Evolutionary conservation across 225 moss, liverwort and hornwort genomes (phyloP).

Genomic region (Polytrichum commune): DNA sequence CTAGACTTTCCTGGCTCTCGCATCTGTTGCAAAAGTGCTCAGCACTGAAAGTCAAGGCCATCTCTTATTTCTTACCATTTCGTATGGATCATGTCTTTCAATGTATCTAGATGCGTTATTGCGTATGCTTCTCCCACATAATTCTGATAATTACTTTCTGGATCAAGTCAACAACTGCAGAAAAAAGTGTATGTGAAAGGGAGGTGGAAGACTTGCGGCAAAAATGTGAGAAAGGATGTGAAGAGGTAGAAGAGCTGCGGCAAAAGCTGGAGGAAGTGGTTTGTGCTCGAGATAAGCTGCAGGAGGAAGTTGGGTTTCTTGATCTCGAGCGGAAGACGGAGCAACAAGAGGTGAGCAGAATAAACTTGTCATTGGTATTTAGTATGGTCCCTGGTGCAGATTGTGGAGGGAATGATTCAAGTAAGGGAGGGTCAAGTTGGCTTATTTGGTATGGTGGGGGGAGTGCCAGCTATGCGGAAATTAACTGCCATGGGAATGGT

Average conservation of each 20-base stretch:
- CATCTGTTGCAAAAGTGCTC: too few relatives aligned
- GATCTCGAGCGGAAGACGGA: constrained; percentile 37
- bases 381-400: neutral
- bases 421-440: neutral
- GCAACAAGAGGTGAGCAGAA: constrained; percentile 37
- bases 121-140: too few relatives aligned
- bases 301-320: constrained; percentile 53
- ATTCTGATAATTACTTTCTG: too few relatives aligned
- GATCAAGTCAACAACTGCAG: constrained; percentile 49
- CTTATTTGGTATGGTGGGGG: too few relatives aligned
- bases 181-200: constrained; percentile 45
- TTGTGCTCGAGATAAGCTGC: constrained; percentile 66
- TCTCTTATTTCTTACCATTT: too few relatives aligned
- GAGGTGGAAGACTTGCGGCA: constrained; percentile 58
- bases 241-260: constrained; percentile 51
- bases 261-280: constrained; percentile 69
- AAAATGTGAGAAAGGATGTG: constrained; percentile 45
- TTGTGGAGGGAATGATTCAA: neutral
- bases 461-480: too few relatives aligned
- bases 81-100: too few relatives aligned
- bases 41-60: too few relatives aligned
- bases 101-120: too few relatives aligned
- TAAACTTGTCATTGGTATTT: too few relatives aligned
- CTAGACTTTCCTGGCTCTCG: too few relatives aligned
- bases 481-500: too few relatives aligned